Evolutionary conservation across 1,284 basidiomycete genomes (phyloP).

Genomic region (Cryptococcus floricola): DNA sequence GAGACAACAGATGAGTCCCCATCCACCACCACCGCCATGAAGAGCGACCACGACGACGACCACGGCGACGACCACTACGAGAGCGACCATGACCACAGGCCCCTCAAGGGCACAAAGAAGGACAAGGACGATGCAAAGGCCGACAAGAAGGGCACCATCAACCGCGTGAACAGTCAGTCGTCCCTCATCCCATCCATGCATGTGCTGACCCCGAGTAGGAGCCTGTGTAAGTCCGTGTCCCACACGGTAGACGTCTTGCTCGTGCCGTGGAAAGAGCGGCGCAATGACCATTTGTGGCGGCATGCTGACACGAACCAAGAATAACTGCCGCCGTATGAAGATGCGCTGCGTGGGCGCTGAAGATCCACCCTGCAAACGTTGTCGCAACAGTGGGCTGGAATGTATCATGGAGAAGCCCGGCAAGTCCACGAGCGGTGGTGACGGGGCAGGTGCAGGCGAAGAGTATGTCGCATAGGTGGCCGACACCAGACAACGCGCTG

Average conservation of each 20-base stretch:
- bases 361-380: constrained; percentile 87
- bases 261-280: not conserved
- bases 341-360: constrained; percentile 69
- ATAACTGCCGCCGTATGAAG: constrained; percentile 52
- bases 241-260: not conserved
- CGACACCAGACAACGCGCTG: not conserved
- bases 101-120: constrained; percentile 13
- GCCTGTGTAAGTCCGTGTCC: constrained; percentile 34
- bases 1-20: too few relatives aligned
- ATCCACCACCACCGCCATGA: too few relatives aligned
- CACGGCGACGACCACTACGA: constrained; percentile 10
- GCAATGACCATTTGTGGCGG: not conserved
- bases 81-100: constrained; percentile 15
- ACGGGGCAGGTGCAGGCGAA: constrained; percentile 57
- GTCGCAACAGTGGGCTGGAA: constrained; percentile 75
- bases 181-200: not conserved
- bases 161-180: constrained; percentile 46
- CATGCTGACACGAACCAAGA: constrained; percentile 24
- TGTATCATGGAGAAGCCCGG: constrained; percentile 90
- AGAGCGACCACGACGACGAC: constrained; percentile 1
- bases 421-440: constrained; percentile 65
- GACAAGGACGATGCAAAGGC: constrained; percentile 25
- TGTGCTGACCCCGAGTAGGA: constrained; percentile 17
- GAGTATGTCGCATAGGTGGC: constrained; percentile 7
- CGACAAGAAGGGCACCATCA: constrained; percentile 39